Conservation (phyloP, 1,139 yeast genomes). For the Geotrichum bryndzae region DNA sequence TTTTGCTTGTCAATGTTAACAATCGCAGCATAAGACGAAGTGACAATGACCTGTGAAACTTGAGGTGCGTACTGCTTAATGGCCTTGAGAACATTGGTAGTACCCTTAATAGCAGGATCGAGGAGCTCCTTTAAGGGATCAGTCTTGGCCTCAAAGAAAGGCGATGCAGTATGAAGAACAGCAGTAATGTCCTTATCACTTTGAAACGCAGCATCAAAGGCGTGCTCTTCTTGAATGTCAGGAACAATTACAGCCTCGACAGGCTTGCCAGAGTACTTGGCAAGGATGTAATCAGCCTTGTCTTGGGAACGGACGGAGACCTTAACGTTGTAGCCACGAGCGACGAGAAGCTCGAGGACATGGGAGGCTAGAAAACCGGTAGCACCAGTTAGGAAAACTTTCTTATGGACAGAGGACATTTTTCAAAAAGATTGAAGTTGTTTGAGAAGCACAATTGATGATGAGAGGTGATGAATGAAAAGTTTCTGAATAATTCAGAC, state of each 20-base stretch:
- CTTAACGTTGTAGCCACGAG: slow-evolving; percentile 45
- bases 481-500: not conserved
- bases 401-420: slow-evolving; percentile 11
- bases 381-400: slow-evolving; percentile 52
- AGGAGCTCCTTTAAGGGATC: slow-evolving; percentile 40
- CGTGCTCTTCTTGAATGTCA: slow-evolving; percentile 46
- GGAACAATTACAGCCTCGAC: slow-evolving; percentile 45
- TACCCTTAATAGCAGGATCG: slow-evolving; percentile 50
- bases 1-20: slow-evolving; percentile 23
- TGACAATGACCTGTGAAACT: slow-evolving; percentile 47
- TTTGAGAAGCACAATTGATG: not conserved
- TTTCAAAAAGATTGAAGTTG: not conserved
- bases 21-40: slow-evolving; percentile 52
- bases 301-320: slow-evolving; percentile 53
- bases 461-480: not conserved
- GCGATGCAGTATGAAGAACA: slow-evolving; percentile 58
- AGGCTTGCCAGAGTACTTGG: slow-evolving; percentile 35
- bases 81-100: slow-evolving; percentile 41
- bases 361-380: slow-evolving; percentile 57
- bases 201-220: slow-evolving; percentile 49
- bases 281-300: slow-evolving; percentile 44
- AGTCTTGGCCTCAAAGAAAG: slow-evolving; percentile 40
- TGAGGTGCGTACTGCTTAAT: slow-evolving; percentile 43
- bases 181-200: slow-evolving; percentile 40
- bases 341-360: slow-evolving; percentile 36